Conservation (phyloP, 2,329 filamentous ascomycete genomes). For the Pyrenophora graminea region DNA sequence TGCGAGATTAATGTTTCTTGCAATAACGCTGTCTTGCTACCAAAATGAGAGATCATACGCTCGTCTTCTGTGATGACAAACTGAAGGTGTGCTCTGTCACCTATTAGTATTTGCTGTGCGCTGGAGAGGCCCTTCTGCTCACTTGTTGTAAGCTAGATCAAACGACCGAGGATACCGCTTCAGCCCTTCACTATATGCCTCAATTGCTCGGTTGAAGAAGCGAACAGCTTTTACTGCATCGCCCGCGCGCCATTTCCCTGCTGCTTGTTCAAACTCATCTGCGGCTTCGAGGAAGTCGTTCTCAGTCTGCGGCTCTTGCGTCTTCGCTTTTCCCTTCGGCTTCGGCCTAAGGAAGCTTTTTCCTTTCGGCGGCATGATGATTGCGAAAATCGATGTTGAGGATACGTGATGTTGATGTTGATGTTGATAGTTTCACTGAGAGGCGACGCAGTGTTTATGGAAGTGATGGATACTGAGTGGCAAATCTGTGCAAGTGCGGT, state of each 20-base stretch:
- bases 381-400: neutral
- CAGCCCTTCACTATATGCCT: constrained; percentile 68
- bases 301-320: constrained; percentile 61
- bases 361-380: constrained; percentile 36
- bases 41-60: constrained; percentile 63
- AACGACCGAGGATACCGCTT: constrained; percentile 64
- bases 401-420: constrained; percentile 1
- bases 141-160: constrained; percentile 78
- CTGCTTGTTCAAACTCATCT: constrained; percentile 71
- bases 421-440: too few relatives aligned
- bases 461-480: neutral
- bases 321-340: constrained; percentile 35
- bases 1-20: constrained; percentile 67
- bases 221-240: constrained; percentile 68
- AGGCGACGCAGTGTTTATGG: neutral
- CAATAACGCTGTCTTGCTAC: constrained; percentile 59
- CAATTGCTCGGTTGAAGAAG: constrained; percentile 67
- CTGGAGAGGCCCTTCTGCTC: constrained; percentile 28
- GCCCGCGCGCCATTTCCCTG: constrained; percentile 74
- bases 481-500: constrained; percentile 4
- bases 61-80: constrained; percentile 72
- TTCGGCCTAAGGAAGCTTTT: constrained; percentile 40
- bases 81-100: constrained; percentile 65
- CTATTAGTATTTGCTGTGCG: neutral
- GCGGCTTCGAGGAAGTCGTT: constrained; percentile 72